Evolutionary conservation across 768 basidiomycete genomes (phyloP), one percentile per base, ranked within the genome.

Genomic region (Russula brevipes): DNA sequence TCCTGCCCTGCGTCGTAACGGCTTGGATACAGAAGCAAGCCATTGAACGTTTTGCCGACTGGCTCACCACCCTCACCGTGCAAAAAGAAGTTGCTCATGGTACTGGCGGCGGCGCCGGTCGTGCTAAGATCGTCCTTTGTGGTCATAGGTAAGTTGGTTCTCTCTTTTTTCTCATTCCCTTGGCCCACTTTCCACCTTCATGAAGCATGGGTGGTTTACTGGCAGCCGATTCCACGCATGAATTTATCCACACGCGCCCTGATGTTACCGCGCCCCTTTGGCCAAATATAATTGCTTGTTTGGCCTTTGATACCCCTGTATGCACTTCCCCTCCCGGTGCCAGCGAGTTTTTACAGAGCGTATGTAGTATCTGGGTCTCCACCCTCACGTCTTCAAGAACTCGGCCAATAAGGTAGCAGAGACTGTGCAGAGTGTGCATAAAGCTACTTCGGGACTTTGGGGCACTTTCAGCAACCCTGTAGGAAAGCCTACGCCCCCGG

Each of bases 221-320:
- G 2, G 88, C 88, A 33, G 91, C 94, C 2, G 95, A 98, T 69
- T 83, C 89, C 4, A 74, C 94, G 36, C 73, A 87, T 33, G 88
- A 86, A 70, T 89, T 97, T 61, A 76, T 83, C 41, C 79, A 82
- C 16, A 79, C 86, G 36, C 80, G 88, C 24, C 85, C 88, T 5
- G 86, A 91, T 66, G 76, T 76, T 54, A 71, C 74, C 11, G 84
- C 85, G 3, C 85, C 89, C 0, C 73, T 96, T 5, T 98, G 94
- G 94, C 95, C 94, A 2, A 85, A 82, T 56, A 88, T 97, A 59
- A 81, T 95, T 30, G 94, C 87, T 0, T 87, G 85, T 65, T 77
- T 93, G 52, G 88, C 94, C 6, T 96, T 89, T 70, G 94, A 98
- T 70, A 96, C 95, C 0, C 95, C 94, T 10, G 94, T 91, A 73